Percentiles rank a stretch among this genome's conserved stretches.
phyloP scores from a whole-genome alignment of 1,284 basidiomycete species.

The Apiotrichum laibachii region DNA sequence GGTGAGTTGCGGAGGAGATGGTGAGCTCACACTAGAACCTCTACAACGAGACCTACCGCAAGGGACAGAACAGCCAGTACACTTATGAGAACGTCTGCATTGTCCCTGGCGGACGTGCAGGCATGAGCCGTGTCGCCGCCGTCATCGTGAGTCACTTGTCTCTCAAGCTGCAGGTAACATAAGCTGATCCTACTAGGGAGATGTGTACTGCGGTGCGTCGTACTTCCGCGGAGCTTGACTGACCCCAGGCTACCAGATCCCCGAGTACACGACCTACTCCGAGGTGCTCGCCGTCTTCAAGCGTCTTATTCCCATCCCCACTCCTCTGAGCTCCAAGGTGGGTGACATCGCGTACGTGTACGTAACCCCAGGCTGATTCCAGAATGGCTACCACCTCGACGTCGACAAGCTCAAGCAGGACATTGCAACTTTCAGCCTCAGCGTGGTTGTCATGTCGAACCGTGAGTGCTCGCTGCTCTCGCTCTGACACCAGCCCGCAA shows the following conservation, averaged over 20 bases:
- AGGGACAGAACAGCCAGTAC: slow-evolving; percentile 75
- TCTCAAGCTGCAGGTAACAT: too few relatives aligned
- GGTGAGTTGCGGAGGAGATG: slow-evolving; percentile 17
- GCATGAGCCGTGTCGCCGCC: slow-evolving; percentile 83
- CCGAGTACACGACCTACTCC: slow-evolving; percentile 51
- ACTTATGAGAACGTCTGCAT: slow-evolving; percentile 72
- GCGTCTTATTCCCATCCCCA: slow-evolving; percentile 82
- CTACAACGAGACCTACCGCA: slow-evolving; percentile 83
- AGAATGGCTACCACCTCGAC: slow-evolving; percentile 68
- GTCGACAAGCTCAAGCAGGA: slow-evolving; percentile 53
- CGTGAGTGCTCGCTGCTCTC: slow-evolving; percentile 11
- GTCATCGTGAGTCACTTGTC: slow-evolving; percentile 57
- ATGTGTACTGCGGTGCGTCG: slow-evolving; percentile 37
- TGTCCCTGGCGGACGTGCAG: slow-evolving; percentile 77
- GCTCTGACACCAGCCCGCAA: slow-evolving; percentile 26
- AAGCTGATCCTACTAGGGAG: slow-evolving; percentile 26
- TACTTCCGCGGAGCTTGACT: neutral
- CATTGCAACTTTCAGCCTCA: slow-evolving; percentile 60
- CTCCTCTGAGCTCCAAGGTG: slow-evolving; percentile 50
- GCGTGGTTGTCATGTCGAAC: slow-evolving; percentile 84
- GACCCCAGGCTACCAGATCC: slow-evolving; percentile 34
- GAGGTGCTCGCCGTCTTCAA: slow-evolving; percentile 82
- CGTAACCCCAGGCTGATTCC: neutral
- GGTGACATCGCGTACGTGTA: too few relatives aligned
- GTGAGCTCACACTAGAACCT: slow-evolving; percentile 62